Evolutionary conservation across 345 rosid genomes (phyloP), one percentile per base, ranked within the genome.

Genomic region (Passiflora organensis): DNA sequence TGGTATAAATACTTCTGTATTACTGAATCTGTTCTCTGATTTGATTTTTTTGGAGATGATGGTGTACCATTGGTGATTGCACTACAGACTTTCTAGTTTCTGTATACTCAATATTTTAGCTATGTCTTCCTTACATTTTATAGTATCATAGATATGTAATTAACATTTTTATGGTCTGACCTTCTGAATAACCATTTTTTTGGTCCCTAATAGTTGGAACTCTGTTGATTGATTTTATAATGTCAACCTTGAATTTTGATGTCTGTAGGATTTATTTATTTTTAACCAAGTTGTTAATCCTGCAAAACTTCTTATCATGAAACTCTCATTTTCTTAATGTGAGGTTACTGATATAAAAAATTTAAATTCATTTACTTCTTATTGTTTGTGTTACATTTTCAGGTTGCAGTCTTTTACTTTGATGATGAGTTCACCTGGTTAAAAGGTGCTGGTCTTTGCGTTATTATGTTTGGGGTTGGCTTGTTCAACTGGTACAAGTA

Each of bases 401-500:
- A 93, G 99, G 99, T 89, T 67, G 99, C 97, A 6, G 99, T 93
- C 43, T 85, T 93, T 71, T 93, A 93, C 66, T 93, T 93, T 73
- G 95, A 89, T 23, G 99, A 93, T 44, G 78, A 87, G 48, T 93
- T 93, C 70, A 89, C 96, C 16, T 86, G 91, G 99, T 73, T 93
- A 54, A 93, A 89, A 79, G 99, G 96, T 49, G 55, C 66, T 55
- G 99, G 99, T 52, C 97, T 93, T 48, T 21, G 79, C 62, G 80
- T 79, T 24, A 93, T 93, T 42, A 87, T 93, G 88, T 45, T 79
- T 53, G 97, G 97, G 38, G 97, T 93, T 65, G 64, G 96, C 76
- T 78, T 93, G 59, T 93, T 89, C 82, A 93, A 93, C 64, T 89
- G 89, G 97, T 93, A 80, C 94, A 93, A 89, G 99, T 93, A 84